Percentiles rank a stretch among this genome's conserved stretches.
Conservation (phyloP, 495 filamentous ascomycete species). For the Stereocaulon alpinum region DNA sequence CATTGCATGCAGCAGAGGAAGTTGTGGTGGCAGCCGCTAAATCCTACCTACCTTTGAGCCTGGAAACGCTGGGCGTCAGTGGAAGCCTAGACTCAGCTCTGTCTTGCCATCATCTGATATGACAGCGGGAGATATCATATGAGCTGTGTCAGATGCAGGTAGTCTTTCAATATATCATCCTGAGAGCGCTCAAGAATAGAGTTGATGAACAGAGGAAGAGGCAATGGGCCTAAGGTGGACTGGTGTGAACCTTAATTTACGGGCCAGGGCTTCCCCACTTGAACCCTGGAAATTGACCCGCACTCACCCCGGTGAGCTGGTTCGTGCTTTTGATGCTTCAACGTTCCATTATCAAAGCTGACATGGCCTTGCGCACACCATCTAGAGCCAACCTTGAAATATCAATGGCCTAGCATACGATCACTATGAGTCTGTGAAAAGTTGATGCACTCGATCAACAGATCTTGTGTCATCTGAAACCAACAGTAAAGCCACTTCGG, state of each 20-base stretch:
- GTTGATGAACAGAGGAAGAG: not conserved
- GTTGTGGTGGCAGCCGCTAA: no score
- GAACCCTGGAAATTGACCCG: constrained; percentile 2
- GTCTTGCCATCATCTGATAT: not conserved
- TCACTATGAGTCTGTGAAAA: not conserved
- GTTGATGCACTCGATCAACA: not conserved
- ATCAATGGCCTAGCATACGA: not conserved
- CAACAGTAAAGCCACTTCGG: not conserved
- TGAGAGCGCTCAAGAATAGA: not conserved
- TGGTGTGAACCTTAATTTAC: not conserved
- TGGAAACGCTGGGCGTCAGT: not conserved
- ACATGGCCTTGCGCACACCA: not conserved
- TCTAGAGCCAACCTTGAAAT: not conserved
- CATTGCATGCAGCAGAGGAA: not conserved
- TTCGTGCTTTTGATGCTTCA: not conserved
- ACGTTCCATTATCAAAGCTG: not conserved
- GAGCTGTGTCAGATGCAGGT: not conserved
- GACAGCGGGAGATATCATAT: not conserved
- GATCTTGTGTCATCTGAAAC: not conserved
- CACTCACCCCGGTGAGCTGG: not conserved
- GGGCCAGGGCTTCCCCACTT: not conserved
- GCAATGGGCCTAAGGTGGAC: not conserved
- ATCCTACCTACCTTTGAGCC: no score
- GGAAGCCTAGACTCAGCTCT: not conserved
- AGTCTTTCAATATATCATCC: not conserved